Percentiles rank a stretch among this genome's conserved stretches.
Conservation (phyloP, 2,329 filamentous ascomycete genomes). For the Calonectria montana region DNA sequence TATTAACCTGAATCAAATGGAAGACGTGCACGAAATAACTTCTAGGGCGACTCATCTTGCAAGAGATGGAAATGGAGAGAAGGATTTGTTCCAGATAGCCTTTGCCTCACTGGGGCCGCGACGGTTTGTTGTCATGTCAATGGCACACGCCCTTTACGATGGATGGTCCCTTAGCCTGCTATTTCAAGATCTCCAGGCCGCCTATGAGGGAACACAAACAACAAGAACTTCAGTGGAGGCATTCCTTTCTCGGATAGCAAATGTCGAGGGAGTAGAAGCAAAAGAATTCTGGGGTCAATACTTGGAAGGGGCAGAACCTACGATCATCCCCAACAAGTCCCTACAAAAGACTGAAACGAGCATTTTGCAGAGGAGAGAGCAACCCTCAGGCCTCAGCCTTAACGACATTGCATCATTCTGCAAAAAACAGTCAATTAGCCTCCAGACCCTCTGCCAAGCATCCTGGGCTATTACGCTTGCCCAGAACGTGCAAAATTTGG, state of each 20-base stretch:
- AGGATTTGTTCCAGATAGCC: conserved; percentile 61
- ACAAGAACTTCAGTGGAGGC: conserved; percentile 60
- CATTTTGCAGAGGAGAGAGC: conserved; percentile 30
- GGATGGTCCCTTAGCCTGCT: conserved; percentile 84
- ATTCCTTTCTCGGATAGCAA: conserved; percentile 56
- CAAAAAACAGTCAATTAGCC: conserved; percentile 72
- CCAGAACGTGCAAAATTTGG: conserved; percentile 70
- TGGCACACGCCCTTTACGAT: conserved; percentile 90
- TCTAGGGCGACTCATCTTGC: conserved; percentile 53
- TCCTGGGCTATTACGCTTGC: conserved; percentile 81
- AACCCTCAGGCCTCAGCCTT: conserved; percentile 1
- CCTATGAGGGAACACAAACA: conserved; percentile 64
- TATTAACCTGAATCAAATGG: conserved; percentile 39
- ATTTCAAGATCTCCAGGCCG: conserved; percentile 75
- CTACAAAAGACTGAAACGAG: background rate
- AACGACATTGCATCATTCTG: conserved; percentile 65
- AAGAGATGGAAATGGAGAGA: conserved; percentile 46
- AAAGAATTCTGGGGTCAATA: conserved; percentile 77
- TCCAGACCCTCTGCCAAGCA: conserved; percentile 81
- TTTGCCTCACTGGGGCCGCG: conserved; percentile 49
- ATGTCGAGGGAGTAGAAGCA: conserved; percentile 33
- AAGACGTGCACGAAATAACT: conserved; percentile 51
- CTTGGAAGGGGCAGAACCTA: conserved; percentile 63
- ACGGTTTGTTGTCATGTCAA: conserved; percentile 71
- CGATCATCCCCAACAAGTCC: conserved; percentile 41